These are phyloP conservation scores for Phytopythium kandeliae DNA, from an alignment of 352 stramenopile species.

Conservation along the genomic window DNA sequence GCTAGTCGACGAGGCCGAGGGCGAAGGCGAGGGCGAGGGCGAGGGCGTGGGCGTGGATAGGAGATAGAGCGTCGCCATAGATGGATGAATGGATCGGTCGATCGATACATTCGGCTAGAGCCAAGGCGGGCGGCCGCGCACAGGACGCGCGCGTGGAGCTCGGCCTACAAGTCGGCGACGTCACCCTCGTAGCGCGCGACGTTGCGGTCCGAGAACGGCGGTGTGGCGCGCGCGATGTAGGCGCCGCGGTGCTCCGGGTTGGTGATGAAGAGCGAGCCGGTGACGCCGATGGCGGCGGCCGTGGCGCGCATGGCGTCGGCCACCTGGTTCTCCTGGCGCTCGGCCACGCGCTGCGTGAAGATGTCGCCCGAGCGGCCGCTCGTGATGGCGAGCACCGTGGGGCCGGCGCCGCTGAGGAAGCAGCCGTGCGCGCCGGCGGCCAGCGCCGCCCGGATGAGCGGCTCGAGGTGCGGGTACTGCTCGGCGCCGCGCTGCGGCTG, in stretches of 20 bases:
- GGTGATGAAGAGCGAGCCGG: slow-evolving; percentile 97
- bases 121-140: no score
- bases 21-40: no score
- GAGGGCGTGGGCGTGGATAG: no score
- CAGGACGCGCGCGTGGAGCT: no score
- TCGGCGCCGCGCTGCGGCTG: slow-evolving; percentile 94
- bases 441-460: slow-evolving; percentile 96
- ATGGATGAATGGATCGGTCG: no score
- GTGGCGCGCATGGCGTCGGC: slow-evolving; percentile 96
- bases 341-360: slow-evolving; percentile 95
- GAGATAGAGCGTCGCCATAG: no score
- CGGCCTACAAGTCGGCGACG: slow-evolving; percentile 59
- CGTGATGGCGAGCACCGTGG: slow-evolving; percentile 97
- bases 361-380: slow-evolving; percentile 97
- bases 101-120: no score
- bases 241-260: slow-evolving; percentile 94
- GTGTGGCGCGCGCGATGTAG: slow-evolving; percentile 93
- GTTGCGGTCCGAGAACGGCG: slow-evolving; percentile 87
- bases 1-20: no score
- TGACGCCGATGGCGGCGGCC: slow-evolving; percentile 87
- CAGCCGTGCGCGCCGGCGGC: slow-evolving; percentile 91
- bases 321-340: slow-evolving; percentile 88
- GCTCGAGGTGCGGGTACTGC: slow-evolving; percentile 96
- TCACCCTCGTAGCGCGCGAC: slow-evolving; percentile 83
- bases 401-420: slow-evolving; percentile 96